These are phyloP conservation scores for Penicillium nucicola DNA, from an alignment of 495 filamentous ascomycete species.

Conservation along the genomic window DNA sequence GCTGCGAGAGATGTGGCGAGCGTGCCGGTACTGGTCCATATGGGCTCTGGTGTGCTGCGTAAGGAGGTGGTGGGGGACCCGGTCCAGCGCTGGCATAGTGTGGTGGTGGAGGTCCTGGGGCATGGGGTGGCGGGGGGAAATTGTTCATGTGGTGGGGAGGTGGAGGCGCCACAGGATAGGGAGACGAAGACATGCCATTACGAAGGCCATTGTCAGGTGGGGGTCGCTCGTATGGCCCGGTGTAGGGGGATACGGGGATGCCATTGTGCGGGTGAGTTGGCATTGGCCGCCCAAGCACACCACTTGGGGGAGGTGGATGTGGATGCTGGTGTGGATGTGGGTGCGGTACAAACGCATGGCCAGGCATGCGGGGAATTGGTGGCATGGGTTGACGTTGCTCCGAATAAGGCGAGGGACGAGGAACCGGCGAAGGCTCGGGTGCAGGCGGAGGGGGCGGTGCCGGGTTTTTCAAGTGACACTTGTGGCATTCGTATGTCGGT, in stretches of 20 bases:
- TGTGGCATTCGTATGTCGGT: conserved; percentile 46
- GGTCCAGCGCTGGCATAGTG: conserved; percentile 33
- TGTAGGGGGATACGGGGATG: conserved; percentile 10
- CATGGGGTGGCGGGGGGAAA: conserved; percentile 29
- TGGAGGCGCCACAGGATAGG: conserved; percentile 27
- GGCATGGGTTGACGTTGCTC: conserved; percentile 29
- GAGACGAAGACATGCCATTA: conserved; percentile 34
- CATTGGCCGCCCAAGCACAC: conserved; percentile 32
- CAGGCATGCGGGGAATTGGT: conserved; percentile 30
- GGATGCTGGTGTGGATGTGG: conserved; percentile 15
- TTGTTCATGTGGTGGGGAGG: conserved; percentile 28
- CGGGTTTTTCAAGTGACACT: conserved; percentile 47
- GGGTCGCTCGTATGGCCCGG: conserved; percentile 35
- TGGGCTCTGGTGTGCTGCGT: conserved; percentile 39
- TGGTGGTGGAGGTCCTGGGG: conserved; percentile 27
- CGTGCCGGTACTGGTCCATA: conserved; percentile 37
- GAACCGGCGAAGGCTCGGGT: conserved; percentile 33
- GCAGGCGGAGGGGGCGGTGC: conserved; percentile 15
- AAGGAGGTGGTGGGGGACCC: conserved; percentile 39
- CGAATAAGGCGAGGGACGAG: conserved; percentile 35
- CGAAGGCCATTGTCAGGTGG: conserved; percentile 24
- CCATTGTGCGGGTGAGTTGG: conserved; percentile 25
- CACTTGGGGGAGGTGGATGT: conserved; percentile 14
- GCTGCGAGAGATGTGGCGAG: conserved; percentile 40
- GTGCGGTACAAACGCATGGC: conserved; percentile 31